Evolutionary conservation across 2,329 filamentous ascomycete genomes (phyloP).

Genomic region (Fusarium tricinctum): DNA sequence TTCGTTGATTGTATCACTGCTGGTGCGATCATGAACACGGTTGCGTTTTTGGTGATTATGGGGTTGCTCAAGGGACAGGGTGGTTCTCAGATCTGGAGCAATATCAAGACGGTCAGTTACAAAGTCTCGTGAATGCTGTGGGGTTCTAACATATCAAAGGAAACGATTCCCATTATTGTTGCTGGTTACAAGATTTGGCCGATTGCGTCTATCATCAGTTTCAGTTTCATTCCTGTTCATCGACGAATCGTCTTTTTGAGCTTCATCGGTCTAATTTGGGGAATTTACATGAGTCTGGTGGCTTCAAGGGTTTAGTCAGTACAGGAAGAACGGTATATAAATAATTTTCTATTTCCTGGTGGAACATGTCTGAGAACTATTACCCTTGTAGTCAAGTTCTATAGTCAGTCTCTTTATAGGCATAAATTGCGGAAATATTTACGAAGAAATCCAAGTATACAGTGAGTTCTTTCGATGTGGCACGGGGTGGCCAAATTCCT

Average conservation of each 20-base stretch:
- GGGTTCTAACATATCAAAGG: constrained; percentile 42
- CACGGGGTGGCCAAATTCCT: not conserved
- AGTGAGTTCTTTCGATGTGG: not conserved
- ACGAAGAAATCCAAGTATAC: no score
- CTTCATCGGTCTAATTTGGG: constrained; percentile 64
- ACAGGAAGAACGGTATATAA: not conserved
- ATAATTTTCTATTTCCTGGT: no score
- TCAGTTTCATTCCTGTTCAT: constrained; percentile 64
- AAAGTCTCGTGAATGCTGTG: accelerated
- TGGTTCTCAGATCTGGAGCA: constrained; percentile 54
- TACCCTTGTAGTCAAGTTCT: no score
- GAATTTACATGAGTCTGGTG: constrained; percentile 65
- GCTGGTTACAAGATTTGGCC: constrained; percentile 68
- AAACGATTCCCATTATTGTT: constrained; percentile 64
- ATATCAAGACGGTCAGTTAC: constrained; percentile 55
- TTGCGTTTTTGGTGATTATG: constrained; percentile 63
- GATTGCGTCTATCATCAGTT: constrained; percentile 65
- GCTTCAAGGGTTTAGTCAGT: constrained; percentile 56
- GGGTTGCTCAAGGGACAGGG: constrained; percentile 61
- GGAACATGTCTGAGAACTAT: no score
- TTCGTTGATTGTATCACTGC: constrained; percentile 65
- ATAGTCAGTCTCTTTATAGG: no score
- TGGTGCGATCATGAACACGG: constrained; percentile 62
- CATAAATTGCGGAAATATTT: no score
- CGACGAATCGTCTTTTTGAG: constrained; percentile 64